These are phyloP conservation scores for Grifola frondosa DNA, from an alignment of 1,284 basidiomycete genomes.

Conservation along the genomic window DNA sequence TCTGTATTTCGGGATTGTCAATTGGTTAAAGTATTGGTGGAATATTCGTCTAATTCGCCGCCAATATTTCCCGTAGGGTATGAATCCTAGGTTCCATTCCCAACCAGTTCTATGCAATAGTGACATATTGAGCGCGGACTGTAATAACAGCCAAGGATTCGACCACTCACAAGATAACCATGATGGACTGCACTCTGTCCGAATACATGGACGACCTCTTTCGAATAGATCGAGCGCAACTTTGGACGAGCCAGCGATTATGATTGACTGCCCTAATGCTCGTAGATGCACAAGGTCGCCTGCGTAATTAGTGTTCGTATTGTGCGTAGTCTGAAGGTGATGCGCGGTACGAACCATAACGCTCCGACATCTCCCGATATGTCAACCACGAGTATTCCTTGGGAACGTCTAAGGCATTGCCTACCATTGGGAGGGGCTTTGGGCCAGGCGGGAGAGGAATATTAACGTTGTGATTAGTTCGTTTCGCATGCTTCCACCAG, in stretches of 20 bases:
- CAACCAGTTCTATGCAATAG: conserved; percentile 1
- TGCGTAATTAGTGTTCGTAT: too few relatives aligned
- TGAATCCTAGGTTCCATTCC: conserved; percentile 2
- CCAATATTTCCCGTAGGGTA: conserved; percentile 8
- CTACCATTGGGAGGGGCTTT: conserved; percentile 4
- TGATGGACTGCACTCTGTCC: conserved; percentile 9
- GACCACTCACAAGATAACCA: conserved; percentile 4
- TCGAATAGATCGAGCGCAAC: conserved; percentile 35
- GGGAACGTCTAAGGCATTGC: conserved; percentile 7
- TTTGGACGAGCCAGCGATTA: conserved; percentile 32
- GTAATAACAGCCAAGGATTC: too few relatives aligned
- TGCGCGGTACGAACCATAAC: too few relatives aligned
- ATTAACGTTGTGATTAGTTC: too few relatives aligned
- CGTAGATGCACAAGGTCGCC: conserved; percentile 31
- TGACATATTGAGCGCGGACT: too few relatives aligned
- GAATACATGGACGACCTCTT: conserved; percentile 33
- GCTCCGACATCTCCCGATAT: conserved; percentile 6
- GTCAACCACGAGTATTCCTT: conserved; percentile 6
- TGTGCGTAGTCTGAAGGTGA: too few relatives aligned
- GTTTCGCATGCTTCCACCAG: too few relatives aligned
- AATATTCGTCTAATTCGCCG: conserved; percentile 6
- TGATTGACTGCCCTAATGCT: conserved; percentile 26
- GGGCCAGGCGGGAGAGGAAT: conserved; percentile 6
- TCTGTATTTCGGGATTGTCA: not conserved
- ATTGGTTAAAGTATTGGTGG: conserved; percentile 2